phyloP scores from a whole-genome alignment of 768 basidiomycete genomes.

The Hygrocybe punicea region DNA sequence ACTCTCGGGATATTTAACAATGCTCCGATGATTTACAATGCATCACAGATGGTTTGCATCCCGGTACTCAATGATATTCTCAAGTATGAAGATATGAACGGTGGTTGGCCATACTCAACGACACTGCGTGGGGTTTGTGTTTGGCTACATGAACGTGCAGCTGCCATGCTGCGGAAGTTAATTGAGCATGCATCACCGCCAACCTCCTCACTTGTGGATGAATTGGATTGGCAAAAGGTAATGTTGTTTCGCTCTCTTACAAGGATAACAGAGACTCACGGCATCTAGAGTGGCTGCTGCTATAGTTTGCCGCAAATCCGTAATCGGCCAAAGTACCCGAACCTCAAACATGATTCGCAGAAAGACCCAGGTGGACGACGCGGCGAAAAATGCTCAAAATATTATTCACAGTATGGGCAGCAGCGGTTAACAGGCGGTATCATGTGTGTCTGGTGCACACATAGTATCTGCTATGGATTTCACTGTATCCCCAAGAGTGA shows the following conservation, averaged over 20 bases:
- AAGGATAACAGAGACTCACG: background rate
- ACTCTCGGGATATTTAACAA: slow-evolving; percentile 7
- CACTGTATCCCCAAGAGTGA: slow-evolving; percentile 36
- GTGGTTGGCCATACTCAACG: background rate
- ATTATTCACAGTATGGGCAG: slow-evolving; percentile 28
- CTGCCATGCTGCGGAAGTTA: background rate
- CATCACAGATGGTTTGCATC: slow-evolving; percentile 9
- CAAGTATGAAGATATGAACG: slow-evolving; percentile 3
- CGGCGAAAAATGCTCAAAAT: slow-evolving; percentile 24
- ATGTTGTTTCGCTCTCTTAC: background rate
- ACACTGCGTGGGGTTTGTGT: too few species aligned
- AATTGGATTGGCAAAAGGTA: slow-evolving; percentile 10
- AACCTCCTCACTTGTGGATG: background rate
- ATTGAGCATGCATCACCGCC: background rate
- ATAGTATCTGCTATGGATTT: slow-evolving; percentile 34
- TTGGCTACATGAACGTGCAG: too few species aligned
- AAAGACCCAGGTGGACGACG: slow-evolving; percentile 8
- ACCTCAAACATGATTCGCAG: slow-evolving; percentile 21
- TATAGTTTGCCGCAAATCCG: slow-evolving; percentile 32
- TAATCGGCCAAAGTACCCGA: slow-evolving; percentile 25
- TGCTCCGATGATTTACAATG: background rate
- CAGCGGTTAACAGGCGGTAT: slow-evolving; percentile 10
- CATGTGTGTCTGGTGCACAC: slow-evolving; percentile 33
- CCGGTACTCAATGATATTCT: slow-evolving; percentile 15
- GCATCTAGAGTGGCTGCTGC: slow-evolving; percentile 25